phyloP scores from a whole-genome alignment of 2,329 filamentous ascomycete species.

The Parascedosporium putredinis region DNA sequence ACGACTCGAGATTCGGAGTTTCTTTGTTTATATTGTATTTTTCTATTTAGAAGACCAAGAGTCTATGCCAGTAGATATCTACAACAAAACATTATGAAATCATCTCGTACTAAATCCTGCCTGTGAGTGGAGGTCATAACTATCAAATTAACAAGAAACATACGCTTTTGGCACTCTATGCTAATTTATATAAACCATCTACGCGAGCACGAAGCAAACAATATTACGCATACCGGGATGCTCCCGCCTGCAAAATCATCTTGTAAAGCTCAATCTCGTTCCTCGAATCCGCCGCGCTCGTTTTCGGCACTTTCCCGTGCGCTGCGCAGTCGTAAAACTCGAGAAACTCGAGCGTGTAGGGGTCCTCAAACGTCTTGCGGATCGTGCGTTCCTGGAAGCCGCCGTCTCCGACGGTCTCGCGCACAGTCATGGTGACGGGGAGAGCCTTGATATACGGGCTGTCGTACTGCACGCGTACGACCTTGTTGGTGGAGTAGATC shows the following conservation, averaged over 20 bases:
- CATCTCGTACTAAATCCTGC: too few relatives aligned
- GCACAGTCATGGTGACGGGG: slow-evolving; percentile 35
- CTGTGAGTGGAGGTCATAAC: too few relatives aligned
- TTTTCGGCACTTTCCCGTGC: slow-evolving; percentile 17
- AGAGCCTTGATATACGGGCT: slow-evolving; percentile 48
- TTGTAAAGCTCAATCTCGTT: slow-evolving; percentile 21
- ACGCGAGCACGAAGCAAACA: too few relatives aligned
- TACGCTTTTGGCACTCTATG: too few relatives aligned
- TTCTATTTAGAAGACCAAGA: too few relatives aligned
- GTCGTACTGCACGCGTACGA: slow-evolving; percentile 43
- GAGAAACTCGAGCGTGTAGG: slow-evolving; percentile 26
- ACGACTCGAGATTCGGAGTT: too few relatives aligned
- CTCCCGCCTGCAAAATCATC: slow-evolving; percentile 18
- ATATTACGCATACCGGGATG: neutral
- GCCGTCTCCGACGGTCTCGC: slow-evolving; percentile 28
- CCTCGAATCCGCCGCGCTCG: slow-evolving; percentile 17
- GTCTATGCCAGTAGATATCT: too few relatives aligned
- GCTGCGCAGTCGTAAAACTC: slow-evolving; percentile 21
- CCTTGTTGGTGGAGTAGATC: slow-evolving; percentile 43
- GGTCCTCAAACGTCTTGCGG: slow-evolving; percentile 32
- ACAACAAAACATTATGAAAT: too few relatives aligned
- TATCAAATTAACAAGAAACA: too few relatives aligned
- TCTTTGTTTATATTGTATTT: too few relatives aligned
- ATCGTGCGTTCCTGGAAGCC: slow-evolving; percentile 28
- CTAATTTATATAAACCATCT: too few relatives aligned